Conservation (phyloP, 129 eudicot genomes). For the Scalesia atractyloides region DNA sequence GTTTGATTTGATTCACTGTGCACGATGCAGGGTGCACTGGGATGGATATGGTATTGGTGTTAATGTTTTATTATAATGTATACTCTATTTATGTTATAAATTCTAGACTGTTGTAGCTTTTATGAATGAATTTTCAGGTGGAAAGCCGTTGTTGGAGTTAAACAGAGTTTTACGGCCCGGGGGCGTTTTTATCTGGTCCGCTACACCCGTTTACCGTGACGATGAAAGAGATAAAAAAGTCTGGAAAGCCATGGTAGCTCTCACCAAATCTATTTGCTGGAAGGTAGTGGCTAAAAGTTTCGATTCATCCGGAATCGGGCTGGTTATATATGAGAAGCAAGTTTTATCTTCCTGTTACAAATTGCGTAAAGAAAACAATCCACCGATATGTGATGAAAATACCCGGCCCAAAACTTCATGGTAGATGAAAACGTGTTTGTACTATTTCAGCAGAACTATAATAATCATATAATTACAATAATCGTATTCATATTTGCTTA, state of each 20-base stretch:
- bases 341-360: constrained; percentile 70
- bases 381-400: constrained; percentile 64
- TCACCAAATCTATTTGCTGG: constrained; percentile 92
- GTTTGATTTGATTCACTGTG: constrained; percentile 93
- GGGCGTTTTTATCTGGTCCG: constrained; percentile 98
- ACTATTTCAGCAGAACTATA: background rate
- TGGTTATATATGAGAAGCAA: constrained; percentile 93
- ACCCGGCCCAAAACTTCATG: constrained; percentile 61
- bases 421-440: constrained; percentile 39
- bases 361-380: constrained; percentile 57
- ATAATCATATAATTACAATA: constrained; percentile 12
- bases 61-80: background rate
- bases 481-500: constrained; percentile 20
- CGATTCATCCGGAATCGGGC: constrained; percentile 65
- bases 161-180: constrained; percentile 96
- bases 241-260: constrained; percentile 94
- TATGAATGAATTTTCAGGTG: constrained; percentile 59
- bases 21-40: constrained; percentile 99
- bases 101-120: constrained; percentile 8
- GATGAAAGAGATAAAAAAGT: constrained; percentile 67
- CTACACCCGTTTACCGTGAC: constrained; percentile 87
- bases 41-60: constrained; percentile 69
- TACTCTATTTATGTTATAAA: background rate
- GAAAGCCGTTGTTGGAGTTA: constrained; percentile 87
- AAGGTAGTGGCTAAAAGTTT: constrained; percentile 69